These are phyloP conservation scores for Coemansia sp. DNA, from an alignment of 192 early-diverging fungal genomes.

Conservation along the genomic window DNA sequence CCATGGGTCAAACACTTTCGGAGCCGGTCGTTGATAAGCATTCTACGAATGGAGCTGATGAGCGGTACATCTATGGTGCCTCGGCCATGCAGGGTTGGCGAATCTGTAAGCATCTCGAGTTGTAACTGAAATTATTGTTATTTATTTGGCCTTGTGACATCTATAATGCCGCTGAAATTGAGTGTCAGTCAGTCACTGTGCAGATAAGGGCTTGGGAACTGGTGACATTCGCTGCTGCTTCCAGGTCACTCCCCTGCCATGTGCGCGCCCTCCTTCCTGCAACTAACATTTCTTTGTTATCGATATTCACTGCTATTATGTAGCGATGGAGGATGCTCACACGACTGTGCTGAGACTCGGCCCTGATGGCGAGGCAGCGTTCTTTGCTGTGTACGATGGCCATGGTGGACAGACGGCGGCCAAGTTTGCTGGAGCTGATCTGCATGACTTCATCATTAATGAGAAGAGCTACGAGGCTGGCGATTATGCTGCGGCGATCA, in stretches of 20 bases:
- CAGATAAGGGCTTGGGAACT: not conserved
- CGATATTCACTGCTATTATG: constrained; percentile 4
- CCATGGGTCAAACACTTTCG: constrained; percentile 96
- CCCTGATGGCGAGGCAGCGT: constrained; percentile 64
- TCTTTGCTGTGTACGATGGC: constrained; percentile 98
- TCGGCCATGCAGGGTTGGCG: constrained; percentile 99
- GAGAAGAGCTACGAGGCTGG: constrained; percentile 65
- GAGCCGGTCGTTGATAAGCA: constrained; percentile 93
- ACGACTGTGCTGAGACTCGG: constrained; percentile 76
- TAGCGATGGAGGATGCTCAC: constrained; percentile 98
- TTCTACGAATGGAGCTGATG: constrained; percentile 68
- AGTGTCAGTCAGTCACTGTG: not conserved
- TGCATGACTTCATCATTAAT: constrained; percentile 72
- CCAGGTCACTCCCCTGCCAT: constrained; percentile 7
- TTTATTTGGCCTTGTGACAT: constrained; percentile 1
- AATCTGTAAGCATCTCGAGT: constrained; percentile 52
- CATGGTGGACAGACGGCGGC: constrained; percentile 89
- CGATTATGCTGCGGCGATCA: constrained; percentile 76
- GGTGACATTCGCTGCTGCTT: not conserved
- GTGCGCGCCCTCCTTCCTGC: not conserved
- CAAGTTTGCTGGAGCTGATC: constrained; percentile 73
- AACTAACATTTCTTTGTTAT: not conserved
- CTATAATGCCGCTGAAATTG: not conserved
- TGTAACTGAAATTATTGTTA: constrained; percentile 17
- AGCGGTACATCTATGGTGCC: constrained; percentile 79